phyloP scores from a whole-genome alignment of 2,329 filamentous ascomycete species.

The Zymoseptoria passerinii region DNA sequence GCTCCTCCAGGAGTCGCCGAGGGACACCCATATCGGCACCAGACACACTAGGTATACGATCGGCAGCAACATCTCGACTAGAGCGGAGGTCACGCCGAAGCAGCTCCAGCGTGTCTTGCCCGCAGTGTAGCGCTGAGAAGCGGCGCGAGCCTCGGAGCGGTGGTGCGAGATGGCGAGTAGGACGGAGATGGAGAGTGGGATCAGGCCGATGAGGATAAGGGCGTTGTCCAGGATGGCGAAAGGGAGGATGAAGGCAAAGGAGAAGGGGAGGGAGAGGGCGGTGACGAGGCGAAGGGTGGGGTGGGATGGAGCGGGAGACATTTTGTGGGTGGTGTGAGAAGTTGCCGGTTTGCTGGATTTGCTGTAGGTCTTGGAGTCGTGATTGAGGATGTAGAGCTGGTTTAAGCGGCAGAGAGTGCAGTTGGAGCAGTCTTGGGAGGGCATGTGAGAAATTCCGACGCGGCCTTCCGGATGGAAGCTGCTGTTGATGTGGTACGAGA shows the following conservation, averaged over 20 bases:
- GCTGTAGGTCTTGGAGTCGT: not conserved
- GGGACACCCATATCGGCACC: conserved; percentile 11
- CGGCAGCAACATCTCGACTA: conserved; percentile 9
- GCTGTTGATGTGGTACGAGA: not conserved
- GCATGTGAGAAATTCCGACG: not conserved
- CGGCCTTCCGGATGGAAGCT: too few relatives aligned
- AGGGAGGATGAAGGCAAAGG: conserved; percentile 14
- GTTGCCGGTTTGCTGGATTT: not conserved
- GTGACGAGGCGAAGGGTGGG: conserved; percentile 12
- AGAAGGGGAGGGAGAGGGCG: conserved; percentile 9
- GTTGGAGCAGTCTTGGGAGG: conserved; percentile 2
- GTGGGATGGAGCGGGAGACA: not conserved
- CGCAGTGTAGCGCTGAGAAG: not conserved
- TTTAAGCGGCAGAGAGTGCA: conserved; percentile 7
- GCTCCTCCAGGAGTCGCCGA: not conserved
- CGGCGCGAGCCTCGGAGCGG: not conserved
- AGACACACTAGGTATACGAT: conserved; percentile 8
- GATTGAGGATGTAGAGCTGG: conserved; percentile 8
- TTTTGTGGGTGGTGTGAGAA: not conserved
- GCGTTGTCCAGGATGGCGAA: conserved; percentile 9
- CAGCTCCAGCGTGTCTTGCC: conserved; percentile 1
- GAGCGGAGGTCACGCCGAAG: not conserved
- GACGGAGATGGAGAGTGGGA: conserved; percentile 16
- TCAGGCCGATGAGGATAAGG: conserved; percentile 8
- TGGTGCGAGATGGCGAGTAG: conserved; percentile 6